Conservation (phyloP, 1,284 basidiomycete species). For the Tetrapyrgos nigripes region DNA sequence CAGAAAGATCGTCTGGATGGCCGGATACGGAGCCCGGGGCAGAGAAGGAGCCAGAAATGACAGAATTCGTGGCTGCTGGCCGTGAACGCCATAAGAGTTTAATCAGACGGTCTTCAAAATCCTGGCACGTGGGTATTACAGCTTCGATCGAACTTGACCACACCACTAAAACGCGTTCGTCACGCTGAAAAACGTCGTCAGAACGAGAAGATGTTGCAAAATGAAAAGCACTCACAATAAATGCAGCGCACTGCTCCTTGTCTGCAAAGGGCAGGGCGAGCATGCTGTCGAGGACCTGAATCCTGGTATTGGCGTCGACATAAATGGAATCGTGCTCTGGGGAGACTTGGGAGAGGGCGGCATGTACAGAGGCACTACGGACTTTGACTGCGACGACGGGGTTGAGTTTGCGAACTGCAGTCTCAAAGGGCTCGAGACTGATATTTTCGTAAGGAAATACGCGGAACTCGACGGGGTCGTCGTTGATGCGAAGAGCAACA, state of each 20-base stretch:
- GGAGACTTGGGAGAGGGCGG: conserved; percentile 70
- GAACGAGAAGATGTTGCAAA: background rate
- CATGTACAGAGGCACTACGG: conserved; percentile 81
- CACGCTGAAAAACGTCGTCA: conserved; percentile 41
- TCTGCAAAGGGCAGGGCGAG: conserved; percentile 73
- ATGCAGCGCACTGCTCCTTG: conserved; percentile 85
- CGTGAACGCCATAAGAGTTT: conserved; percentile 73
- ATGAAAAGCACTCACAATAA: conserved; percentile 48
- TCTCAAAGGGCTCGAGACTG: conserved; percentile 74
- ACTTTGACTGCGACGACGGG: conserved; percentile 85
- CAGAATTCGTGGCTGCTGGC: conserved; percentile 33
- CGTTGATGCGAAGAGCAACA: conserved; percentile 66
- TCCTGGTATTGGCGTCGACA: conserved; percentile 75
- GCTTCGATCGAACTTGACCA: conserved; percentile 81
- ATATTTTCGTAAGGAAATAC: conserved; percentile 79
- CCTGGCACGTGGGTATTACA: conserved; percentile 74
- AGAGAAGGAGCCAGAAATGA: background rate
- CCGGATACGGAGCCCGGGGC: background rate
- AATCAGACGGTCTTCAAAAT: conserved; percentile 84
- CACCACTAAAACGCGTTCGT: conserved; percentile 81
- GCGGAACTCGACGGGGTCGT: conserved; percentile 57
- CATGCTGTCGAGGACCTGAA: conserved; percentile 79
- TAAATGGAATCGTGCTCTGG: conserved; percentile 67
- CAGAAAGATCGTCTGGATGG: background rate
- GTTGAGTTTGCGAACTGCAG: conserved; percentile 75